These are phyloP conservation scores for Elsinoe fawcettii DNA, from an alignment of 2,329 filamentous ascomycete species.

Conservation along the genomic window DNA sequence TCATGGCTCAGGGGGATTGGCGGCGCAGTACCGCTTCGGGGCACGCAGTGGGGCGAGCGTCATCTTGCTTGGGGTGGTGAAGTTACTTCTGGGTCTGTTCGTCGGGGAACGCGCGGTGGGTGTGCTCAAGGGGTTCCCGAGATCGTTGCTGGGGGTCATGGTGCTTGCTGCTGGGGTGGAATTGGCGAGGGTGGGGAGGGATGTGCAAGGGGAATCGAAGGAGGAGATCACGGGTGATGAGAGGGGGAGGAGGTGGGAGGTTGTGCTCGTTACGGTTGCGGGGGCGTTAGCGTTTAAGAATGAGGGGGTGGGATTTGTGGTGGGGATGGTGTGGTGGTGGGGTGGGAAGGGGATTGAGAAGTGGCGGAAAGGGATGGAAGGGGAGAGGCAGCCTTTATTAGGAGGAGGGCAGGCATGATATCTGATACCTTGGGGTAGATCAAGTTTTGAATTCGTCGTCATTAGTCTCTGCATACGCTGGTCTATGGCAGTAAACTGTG, in stretches of 20 bases:
- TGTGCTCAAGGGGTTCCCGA: constrained; percentile 65
- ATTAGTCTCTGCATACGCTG: neutral
- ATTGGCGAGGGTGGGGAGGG: constrained; percentile 66
- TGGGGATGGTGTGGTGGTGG: constrained; percentile 71
- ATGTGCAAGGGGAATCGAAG: constrained; percentile 17
- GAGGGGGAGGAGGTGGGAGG: constrained; percentile 67
- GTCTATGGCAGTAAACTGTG: neutral
- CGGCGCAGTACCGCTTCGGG: constrained; percentile 85
- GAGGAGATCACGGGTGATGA: constrained; percentile 41
- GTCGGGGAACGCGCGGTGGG: constrained; percentile 67
- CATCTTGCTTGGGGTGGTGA: constrained; percentile 67
- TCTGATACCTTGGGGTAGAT: too few species aligned
- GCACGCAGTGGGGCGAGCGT: constrained; percentile 80
- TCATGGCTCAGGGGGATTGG: constrained; percentile 83
- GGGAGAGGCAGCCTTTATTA: neutral
- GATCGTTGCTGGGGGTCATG: constrained; percentile 72
- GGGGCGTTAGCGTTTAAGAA: constrained; percentile 80
- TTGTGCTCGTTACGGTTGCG: constrained; percentile 84
- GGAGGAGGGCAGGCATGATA: neutral
- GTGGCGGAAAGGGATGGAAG: neutral
- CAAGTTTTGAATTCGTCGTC: too few species aligned
- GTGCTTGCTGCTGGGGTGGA: constrained; percentile 85
- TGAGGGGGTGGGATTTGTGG: constrained; percentile 77
- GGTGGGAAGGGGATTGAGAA: constrained; percentile 41
- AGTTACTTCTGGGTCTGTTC: constrained; percentile 66